Base-by-base conservation (phyloP, 2,329 filamentous ascomycete genomes). In the Monosporascus sp. region DNA sequence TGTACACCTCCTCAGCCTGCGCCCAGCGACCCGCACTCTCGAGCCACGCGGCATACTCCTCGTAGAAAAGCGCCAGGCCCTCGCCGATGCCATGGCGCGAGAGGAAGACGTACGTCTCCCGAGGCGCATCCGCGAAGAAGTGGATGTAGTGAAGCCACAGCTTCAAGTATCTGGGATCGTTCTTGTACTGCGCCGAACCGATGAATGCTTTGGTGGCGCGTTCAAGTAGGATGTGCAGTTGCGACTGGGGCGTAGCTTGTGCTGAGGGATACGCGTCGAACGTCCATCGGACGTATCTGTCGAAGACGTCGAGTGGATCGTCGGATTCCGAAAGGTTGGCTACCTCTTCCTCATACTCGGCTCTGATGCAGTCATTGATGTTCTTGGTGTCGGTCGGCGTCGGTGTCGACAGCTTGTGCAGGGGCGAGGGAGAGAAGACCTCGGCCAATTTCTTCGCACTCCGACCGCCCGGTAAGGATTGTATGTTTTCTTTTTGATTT, bases 281-380 rank as follows among this genome's bases (percentile, higher is more conserved):
- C 1, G 92, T 96, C 94, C 94, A 99, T 72, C 91, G 91, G 54
- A 97, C 90, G 68, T 99, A 99, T 68, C 94, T 87, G 70, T 97
- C 93, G 74, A 91, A 99, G 57, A 97, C 82, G 65, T 97, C 94
- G 48, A 99, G 84, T 1, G 94, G 94, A 65, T 99, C 94, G 68
- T 99, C 94, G 0, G 89, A 90, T 68, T 99, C 94, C 58, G 84
- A 82, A 49, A 95, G 86, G 48, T 78, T 82, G 44, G 84, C 79
- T 19, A 97, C 73, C 70, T 97, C 94, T 14, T 84, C 81, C 72
- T 99, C 94, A 63, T 90, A 97, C 65, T 93, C 87, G 63, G 87
- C 84, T 60, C 93, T 84, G 61, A 88, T 87, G 52, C 81, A 82
- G 68, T 93, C 86, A 74, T 96, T 89, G 58, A 90, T 78, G 61